phyloP scores from a whole-genome alignment of 2,329 filamentous ascomycete species.

The Xylaria sp. region DNA sequence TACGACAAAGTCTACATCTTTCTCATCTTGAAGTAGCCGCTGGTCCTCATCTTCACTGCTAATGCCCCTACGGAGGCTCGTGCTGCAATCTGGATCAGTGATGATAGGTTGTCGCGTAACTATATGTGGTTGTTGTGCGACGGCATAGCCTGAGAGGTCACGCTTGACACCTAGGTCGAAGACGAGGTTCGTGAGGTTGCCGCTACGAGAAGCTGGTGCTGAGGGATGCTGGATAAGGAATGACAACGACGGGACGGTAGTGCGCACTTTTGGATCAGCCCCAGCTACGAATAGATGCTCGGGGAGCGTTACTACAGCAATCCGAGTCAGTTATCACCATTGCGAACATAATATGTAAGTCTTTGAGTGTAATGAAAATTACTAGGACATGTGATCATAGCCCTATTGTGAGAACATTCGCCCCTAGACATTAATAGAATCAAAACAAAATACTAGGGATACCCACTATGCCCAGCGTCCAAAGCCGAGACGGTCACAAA shows the following conservation, averaged over 20 bases:
- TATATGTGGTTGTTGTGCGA: conserved; percentile 58
- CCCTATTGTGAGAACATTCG: background rate
- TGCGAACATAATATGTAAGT: background rate
- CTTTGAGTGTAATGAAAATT: background rate
- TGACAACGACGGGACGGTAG: conserved; percentile 63
- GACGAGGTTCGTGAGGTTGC: conserved; percentile 54
- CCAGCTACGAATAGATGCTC: conserved; percentile 59
- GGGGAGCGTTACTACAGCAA: conserved; percentile 55
- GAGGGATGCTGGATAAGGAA: conserved; percentile 63
- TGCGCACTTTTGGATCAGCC: conserved; percentile 55
- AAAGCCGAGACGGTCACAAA: conserved; percentile 53
- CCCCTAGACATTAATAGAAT: background rate
- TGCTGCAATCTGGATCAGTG: conserved; percentile 57
- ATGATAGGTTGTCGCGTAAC: conserved; percentile 57
- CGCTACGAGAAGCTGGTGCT: conserved; percentile 31
- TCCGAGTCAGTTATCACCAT: background rate
- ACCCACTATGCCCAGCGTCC: conserved; percentile 51
- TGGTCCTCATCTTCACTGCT: background rate
- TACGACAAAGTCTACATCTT: conserved; percentile 51
- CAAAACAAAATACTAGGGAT: background rate
- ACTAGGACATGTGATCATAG: background rate
- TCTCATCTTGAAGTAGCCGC: conserved; percentile 25
- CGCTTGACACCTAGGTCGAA: conserved; percentile 66
- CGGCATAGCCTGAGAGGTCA: conserved; percentile 56
- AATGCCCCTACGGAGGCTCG: conserved; percentile 49